Percentiles rank a stretch among this genome's conserved stretches.
phyloP scores from a whole-genome alignment of 208 protist genomes.

The Phytomonas serpens region DNA sequence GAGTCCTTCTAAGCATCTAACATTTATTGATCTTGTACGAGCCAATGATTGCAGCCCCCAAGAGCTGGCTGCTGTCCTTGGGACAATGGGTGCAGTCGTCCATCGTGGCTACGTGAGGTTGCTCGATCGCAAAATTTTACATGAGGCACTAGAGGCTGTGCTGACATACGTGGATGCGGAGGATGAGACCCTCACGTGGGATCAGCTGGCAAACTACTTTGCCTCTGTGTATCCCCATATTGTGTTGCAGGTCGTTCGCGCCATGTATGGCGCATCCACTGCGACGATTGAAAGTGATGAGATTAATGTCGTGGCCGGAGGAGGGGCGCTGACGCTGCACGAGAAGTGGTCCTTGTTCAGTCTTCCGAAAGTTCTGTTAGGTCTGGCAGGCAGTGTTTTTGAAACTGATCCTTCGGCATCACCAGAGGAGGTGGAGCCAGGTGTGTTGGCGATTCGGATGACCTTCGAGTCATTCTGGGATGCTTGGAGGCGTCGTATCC shows the following conservation, averaged over 20 bases:
- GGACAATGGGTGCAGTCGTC: slow-evolving; percentile 35
- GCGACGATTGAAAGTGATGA: background rate
- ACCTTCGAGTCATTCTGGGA: slow-evolving; percentile 28
- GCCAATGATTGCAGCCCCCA: slow-evolving; percentile 29
- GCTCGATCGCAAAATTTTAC: slow-evolving; percentile 28
- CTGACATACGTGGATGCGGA: slow-evolving; percentile 30
- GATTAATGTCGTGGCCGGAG: background rate
- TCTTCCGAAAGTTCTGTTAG: slow-evolving; percentile 21
- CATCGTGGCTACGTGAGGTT: slow-evolving; percentile 41
- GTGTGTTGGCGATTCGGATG: slow-evolving; percentile 24
- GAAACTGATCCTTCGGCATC: slow-evolving; percentile 14
- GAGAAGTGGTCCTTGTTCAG: slow-evolving; percentile 16
- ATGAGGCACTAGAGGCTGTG: slow-evolving; percentile 27
- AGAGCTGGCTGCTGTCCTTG: slow-evolving; percentile 33
- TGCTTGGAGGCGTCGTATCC: slow-evolving; percentile 11
- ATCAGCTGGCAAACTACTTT: slow-evolving; percentile 29
- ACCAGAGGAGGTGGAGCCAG: slow-evolving; percentile 5
- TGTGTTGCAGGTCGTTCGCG: slow-evolving; percentile 41
- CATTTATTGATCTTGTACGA: slow-evolving; percentile 41
- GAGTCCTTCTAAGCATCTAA: slow-evolving; percentile 14
- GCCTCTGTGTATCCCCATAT: slow-evolving; percentile 41
- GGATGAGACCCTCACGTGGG: slow-evolving; percentile 22
- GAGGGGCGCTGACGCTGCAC: background rate
- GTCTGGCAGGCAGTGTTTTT: slow-evolving; percentile 40
- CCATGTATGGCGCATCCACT: slow-evolving; percentile 22